Evolutionary conservation across 2,329 filamentous ascomycete species (phyloP).

Genomic region (Claviceps fusiformis): DNA sequence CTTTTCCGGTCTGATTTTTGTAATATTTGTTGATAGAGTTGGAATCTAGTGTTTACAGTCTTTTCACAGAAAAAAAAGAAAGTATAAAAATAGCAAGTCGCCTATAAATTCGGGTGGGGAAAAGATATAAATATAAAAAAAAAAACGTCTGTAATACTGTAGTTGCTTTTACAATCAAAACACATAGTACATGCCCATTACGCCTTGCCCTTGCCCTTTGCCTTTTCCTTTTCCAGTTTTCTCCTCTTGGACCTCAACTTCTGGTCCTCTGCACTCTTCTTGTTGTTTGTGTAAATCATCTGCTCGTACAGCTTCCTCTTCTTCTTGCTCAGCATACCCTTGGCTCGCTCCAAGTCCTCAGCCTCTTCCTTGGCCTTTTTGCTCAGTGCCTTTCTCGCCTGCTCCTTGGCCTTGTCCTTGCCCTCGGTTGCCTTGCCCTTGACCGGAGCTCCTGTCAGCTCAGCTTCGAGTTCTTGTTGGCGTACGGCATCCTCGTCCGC

Average conservation of each 20-base stretch:
- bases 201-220: slow-evolving; percentile 30
- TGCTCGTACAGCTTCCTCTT: slow-evolving; percentile 96
- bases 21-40: too few species aligned
- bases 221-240: slow-evolving; percentile 61
- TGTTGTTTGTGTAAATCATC: slow-evolving; percentile 91
- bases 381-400: slow-evolving; percentile 53
- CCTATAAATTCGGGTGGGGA: too few species aligned
- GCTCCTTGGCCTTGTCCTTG: slow-evolving; percentile 52
- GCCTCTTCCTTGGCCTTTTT: slow-evolving; percentile 63
- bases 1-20: too few species aligned
- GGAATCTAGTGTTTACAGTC: too few species aligned
- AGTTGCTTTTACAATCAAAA: not conserved
- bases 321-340: slow-evolving; percentile 97
- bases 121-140: not conserved
- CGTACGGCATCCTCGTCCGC: slow-evolving; percentile 54
- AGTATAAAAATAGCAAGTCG: too few species aligned
- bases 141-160: not conserved
- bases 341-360: slow-evolving; percentile 81
- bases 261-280: slow-evolving; percentile 82
- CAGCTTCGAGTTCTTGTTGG: slow-evolving; percentile 85
- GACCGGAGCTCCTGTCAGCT: slow-evolving; percentile 58
- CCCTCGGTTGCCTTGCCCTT: slow-evolving; percentile 32
- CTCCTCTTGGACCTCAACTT: slow-evolving; percentile 79
- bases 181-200: slow-evolving; percentile 7
- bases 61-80: too few species aligned